phyloP scores from a whole-genome alignment of 352 stramenopile species.

The Phytophthora cactorum region DNA sequence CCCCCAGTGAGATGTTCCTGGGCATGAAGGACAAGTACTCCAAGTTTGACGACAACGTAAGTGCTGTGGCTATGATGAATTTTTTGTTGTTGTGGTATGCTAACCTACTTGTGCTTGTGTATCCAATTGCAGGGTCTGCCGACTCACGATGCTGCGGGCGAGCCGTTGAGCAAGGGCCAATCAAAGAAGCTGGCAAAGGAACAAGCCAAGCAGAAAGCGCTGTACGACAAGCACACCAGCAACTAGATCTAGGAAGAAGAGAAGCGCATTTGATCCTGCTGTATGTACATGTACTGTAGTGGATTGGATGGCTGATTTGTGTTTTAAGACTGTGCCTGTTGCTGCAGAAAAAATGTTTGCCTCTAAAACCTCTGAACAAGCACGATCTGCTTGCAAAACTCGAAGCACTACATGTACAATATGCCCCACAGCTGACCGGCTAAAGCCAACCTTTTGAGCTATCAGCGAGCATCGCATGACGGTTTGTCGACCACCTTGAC shows the following conservation, averaged over 20 bases:
- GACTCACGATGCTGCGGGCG: slow-evolving; percentile 92
- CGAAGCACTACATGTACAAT: too few relatives aligned
- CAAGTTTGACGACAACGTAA: slow-evolving; percentile 90
- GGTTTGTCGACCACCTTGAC: neutral
- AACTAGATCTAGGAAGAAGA: slow-evolving; percentile 28
- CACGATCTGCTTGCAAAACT: too few relatives aligned
- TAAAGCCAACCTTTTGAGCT: too few relatives aligned
- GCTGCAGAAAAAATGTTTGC: neutral
- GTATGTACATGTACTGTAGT: neutral
- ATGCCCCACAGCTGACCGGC: too few relatives aligned
- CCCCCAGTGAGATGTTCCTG: slow-evolving; percentile 93
- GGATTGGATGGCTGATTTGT: slow-evolving; percentile 1
- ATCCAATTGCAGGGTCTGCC: slow-evolving; percentile 85
- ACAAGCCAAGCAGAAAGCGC: slow-evolving; percentile 95
- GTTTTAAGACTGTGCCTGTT: neutral
- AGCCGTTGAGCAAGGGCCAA: slow-evolving; percentile 95
- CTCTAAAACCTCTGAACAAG: too few relatives aligned
- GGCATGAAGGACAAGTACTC: slow-evolving; percentile 89
- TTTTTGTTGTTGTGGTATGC: slow-evolving; percentile 1
- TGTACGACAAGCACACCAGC: slow-evolving; percentile 81
- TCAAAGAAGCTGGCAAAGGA: slow-evolving; percentile 99
- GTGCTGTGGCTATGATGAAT: slow-evolving; percentile 5
- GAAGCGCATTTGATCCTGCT: neutral
- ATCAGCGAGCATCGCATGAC: too few relatives aligned
- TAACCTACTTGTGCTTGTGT: slow-evolving; percentile 11